Evolutionary conservation across 441 rosid species (phyloP).

Genomic region (Erodium trifolium): DNA sequence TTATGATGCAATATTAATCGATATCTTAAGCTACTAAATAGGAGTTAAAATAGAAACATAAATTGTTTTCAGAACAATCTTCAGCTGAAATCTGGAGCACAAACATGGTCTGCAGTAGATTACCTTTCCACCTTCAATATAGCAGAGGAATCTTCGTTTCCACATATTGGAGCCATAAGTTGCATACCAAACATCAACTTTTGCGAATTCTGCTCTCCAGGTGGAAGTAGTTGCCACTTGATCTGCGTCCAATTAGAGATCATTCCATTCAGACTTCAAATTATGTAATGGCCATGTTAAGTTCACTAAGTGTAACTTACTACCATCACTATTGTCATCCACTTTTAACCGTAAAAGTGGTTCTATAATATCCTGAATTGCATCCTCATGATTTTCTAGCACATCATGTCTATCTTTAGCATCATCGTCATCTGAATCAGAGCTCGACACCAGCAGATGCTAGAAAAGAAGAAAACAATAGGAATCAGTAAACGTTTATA

Average conservation of each 20-base stretch:
- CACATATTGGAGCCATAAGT: constrained; percentile 83
- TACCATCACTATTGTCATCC: constrained; percentile 39
- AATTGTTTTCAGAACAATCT: neutral
- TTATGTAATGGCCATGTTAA: neutral
- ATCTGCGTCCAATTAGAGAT: constrained; percentile 23
- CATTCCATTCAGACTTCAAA: constrained; percentile 1
- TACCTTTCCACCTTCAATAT: constrained; percentile 86
- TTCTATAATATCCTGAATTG: constrained; percentile 34
- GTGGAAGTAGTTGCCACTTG: constrained; percentile 21
- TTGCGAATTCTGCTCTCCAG: constrained; percentile 76
- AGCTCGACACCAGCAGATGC: constrained; percentile 43
- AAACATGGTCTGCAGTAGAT: constrained; percentile 9
- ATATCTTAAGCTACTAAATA: constrained; percentile 3
- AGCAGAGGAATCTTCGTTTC: constrained; percentile 77
- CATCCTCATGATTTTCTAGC: constrained; percentile 22
- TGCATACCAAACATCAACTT: constrained; percentile 76
- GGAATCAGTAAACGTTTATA: neutral
- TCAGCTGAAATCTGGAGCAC: neutral
- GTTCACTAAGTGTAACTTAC: neutral
- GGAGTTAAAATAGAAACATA: neutral
- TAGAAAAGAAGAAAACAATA: constrained; percentile 25
- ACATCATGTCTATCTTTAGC: constrained; percentile 16
- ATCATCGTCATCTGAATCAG: constrained; percentile 57
- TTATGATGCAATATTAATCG: neutral
- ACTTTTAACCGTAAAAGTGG: constrained; percentile 57